A percentile compares a stretch with the other conserved stretches of the same genome.
Conservation (phyloP, 2,329 filamentous ascomycete genomes). For the Pseudogymnoascus sp. region DNA sequence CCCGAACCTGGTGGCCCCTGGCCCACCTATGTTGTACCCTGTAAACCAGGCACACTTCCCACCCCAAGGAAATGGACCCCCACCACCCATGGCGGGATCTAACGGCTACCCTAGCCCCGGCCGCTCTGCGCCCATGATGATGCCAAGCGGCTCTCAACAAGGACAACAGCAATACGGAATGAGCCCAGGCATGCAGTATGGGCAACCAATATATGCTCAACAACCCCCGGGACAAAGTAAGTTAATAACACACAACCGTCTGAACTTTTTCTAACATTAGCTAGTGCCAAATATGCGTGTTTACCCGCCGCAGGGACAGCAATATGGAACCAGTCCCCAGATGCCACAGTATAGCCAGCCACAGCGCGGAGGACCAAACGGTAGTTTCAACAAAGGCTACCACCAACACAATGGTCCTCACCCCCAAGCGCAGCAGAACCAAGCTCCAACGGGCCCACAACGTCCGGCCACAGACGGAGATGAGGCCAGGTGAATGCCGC, state of each 20-base stretch:
- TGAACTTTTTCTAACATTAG: constrained; percentile 31
- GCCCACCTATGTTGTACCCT: constrained; percentile 79
- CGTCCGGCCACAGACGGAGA: constrained; percentile 34
- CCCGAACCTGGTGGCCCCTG: constrained; percentile 60
- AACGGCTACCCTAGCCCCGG: constrained; percentile 86
- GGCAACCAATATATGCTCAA: constrained; percentile 53
- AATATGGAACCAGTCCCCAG: constrained; percentile 55
- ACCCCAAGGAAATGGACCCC: constrained; percentile 45
- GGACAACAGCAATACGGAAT: constrained; percentile 64
- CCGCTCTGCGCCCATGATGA: constrained; percentile 84
- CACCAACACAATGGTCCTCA: constrained; percentile 27
- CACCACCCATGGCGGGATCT: constrained; percentile 52
- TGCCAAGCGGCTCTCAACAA: constrained; percentile 86
- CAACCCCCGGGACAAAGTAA: constrained; percentile 68
- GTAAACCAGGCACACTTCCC: constrained; percentile 57
- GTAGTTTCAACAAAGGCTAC: constrained; percentile 43
- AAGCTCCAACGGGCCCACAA: constrained; percentile 31
- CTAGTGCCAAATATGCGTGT: constrained; percentile 52
- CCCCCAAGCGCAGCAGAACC: constrained; percentile 31
- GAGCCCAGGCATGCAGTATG: constrained; percentile 59
- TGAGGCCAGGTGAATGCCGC: constrained; percentile 37
- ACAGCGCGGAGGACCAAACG: constrained; percentile 46
- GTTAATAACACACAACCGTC: constrained; percentile 32
- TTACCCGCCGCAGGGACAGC: constrained; percentile 52
- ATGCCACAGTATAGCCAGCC: constrained; percentile 53